Conservation (phyloP, 2,329 filamentous ascomycete species). For the Blumeria graminis region DNA sequence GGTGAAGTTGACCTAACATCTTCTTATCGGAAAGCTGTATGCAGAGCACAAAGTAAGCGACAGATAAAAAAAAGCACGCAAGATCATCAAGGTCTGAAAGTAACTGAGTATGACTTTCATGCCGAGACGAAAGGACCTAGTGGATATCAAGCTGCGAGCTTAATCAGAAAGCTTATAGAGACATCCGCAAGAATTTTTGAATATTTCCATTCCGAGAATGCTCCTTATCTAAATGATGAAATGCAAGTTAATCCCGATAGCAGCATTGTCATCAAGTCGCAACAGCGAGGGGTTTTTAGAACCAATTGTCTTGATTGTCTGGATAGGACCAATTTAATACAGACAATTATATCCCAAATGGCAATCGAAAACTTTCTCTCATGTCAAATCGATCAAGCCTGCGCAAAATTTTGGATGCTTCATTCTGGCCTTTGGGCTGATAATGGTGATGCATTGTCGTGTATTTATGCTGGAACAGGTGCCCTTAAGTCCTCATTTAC, state of each 20-base stretch:
- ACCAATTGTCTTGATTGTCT: conserved; percentile 94
- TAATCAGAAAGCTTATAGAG: conserved; percentile 58
- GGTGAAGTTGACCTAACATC: conserved; percentile 66
- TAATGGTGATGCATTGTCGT: conserved; percentile 80
- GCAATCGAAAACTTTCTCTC: conserved; percentile 63
- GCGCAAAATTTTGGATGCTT: conserved; percentile 68
- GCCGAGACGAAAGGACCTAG: conserved; percentile 69
- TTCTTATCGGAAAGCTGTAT: conserved; percentile 56
- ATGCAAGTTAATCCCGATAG: conserved; percentile 16
- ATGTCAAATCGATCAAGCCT: conserved; percentile 44
- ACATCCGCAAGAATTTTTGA: conserved; percentile 66
- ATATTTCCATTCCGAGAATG: conserved; percentile 68
- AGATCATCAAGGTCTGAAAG: conserved; percentile 51
- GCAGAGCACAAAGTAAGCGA: conserved; percentile 45
- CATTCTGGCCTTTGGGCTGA: conserved; percentile 93
- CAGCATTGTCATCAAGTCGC: conserved; percentile 42
- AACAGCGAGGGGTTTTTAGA: conserved; percentile 87
- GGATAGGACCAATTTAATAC: conserved; percentile 85
- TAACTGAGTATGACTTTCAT: conserved; percentile 90
- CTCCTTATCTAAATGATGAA: conserved; percentile 19
- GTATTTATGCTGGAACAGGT: conserved; percentile 90
- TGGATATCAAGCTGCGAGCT: conserved; percentile 75
- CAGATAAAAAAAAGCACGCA: conserved; percentile 26
- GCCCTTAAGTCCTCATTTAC: conserved; percentile 92
- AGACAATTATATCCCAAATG: conserved; percentile 89